phyloP scores from a whole-genome alignment of 352 stramenopile genomes.

The Phytophthora tentaculata region DNA sequence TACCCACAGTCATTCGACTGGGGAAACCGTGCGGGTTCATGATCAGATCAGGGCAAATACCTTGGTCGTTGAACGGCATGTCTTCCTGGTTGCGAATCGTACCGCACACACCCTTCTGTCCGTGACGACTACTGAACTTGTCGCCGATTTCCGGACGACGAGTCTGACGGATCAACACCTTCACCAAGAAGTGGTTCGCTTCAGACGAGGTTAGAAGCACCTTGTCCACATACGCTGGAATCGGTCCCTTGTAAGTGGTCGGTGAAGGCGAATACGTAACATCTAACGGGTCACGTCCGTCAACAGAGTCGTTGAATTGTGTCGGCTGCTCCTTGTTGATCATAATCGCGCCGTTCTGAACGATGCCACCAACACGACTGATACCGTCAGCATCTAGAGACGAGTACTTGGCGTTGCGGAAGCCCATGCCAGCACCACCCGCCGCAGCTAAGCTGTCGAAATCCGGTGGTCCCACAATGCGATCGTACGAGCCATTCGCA shows the following conservation, averaged over 20 bases:
- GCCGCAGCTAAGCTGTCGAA: constrained; percentile 76
- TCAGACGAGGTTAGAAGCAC: constrained; percentile 99
- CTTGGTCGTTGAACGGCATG: constrained; percentile 99
- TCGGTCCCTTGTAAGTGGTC: constrained; percentile 96
- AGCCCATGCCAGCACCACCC: constrained; percentile 58
- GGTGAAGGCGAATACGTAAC: constrained; percentile 87
- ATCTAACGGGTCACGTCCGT: constrained; percentile 74
- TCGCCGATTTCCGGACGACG: constrained; percentile 98
- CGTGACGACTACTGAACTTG: constrained; percentile 99
- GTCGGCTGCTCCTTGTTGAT: constrained; percentile 99
- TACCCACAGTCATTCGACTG: constrained; percentile 99
- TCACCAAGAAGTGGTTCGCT: constrained; percentile 98
- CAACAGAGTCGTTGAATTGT: constrained; percentile 92
- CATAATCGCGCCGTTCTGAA: constrained; percentile 96
- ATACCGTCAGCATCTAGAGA: constrained; percentile 98
- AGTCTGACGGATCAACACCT: constrained; percentile 96
- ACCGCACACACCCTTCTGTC: constrained; percentile 99
- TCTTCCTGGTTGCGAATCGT: constrained; percentile 96
- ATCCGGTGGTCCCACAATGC: constrained; percentile 93
- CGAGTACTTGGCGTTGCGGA: constrained; percentile 91
- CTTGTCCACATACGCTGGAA: constrained; percentile 98
- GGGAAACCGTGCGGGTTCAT: constrained; percentile 99
- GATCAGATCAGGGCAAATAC: constrained; percentile 99
- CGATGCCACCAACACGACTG: constrained; percentile 78
- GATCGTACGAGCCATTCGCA: constrained; percentile 96